Evolutionary conservation across 2,329 filamentous ascomycete genomes (phyloP).

Genomic region (Septoria petroselini): DNA sequence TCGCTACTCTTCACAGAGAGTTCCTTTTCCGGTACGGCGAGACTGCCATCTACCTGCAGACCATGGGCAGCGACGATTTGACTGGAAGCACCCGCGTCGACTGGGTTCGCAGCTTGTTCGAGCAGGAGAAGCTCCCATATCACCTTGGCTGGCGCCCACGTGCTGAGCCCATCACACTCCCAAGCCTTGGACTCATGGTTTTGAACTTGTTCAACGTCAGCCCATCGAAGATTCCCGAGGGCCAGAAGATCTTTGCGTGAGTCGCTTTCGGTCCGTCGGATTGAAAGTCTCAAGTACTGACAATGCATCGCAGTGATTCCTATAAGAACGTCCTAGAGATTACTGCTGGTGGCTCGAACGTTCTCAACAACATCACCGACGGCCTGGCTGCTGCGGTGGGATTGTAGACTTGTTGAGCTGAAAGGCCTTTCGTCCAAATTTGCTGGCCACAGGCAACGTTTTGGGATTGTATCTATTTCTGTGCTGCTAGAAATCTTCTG

Average conservation of each 20-base stretch:
- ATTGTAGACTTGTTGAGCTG: no score
- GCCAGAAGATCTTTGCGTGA: constrained; percentile 21
- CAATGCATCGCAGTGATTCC: constrained; percentile 14
- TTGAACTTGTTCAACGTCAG: constrained; percentile 27
- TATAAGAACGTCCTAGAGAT: constrained; percentile 31
- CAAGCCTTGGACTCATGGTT: constrained; percentile 29
- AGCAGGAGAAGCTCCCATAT: constrained; percentile 40
- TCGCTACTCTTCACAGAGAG: background rate
- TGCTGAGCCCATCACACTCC: constrained; percentile 28
- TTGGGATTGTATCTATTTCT: no score
- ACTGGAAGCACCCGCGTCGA: constrained; percentile 37
- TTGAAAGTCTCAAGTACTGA: background rate
- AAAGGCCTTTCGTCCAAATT: no score
- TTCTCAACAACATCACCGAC: constrained; percentile 30
- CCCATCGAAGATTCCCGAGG: constrained; percentile 27
- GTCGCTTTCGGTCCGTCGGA: background rate
- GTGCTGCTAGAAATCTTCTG: no score
- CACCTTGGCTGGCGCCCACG: constrained; percentile 38
- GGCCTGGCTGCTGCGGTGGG: constrained; percentile 28
- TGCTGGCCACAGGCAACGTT: no score
- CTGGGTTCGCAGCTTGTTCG: constrained; percentile 39
- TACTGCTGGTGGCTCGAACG: constrained; percentile 29
- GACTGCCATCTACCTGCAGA: constrained; percentile 40
- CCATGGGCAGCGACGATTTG: constrained; percentile 37
- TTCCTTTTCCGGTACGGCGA: constrained; percentile 34